These are phyloP conservation scores for Boehmeria nivea DNA, from an alignment of 306 rosid genomes.

Conservation along the genomic window DNA sequence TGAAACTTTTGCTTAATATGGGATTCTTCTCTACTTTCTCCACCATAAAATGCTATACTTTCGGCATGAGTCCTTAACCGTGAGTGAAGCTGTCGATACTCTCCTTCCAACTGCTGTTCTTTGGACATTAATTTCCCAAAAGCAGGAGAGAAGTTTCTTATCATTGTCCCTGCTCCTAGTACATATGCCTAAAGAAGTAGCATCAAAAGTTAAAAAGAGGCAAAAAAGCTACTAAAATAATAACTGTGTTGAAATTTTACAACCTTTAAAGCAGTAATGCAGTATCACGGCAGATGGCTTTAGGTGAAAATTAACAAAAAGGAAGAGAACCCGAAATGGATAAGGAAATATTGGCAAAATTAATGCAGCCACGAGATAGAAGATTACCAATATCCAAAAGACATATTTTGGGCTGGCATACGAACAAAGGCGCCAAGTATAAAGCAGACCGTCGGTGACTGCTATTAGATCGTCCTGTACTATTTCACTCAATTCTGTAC, in stretches of 20 bases:
- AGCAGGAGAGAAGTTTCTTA: slow-evolving; percentile 88
- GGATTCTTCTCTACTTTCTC: slow-evolving; percentile 83
- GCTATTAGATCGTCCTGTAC: slow-evolving; percentile 95
- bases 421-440: slow-evolving; percentile 94
- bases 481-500: slow-evolving; percentile 95
- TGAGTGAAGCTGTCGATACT: slow-evolving; percentile 89
- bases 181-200: slow-evolving; percentile 88
- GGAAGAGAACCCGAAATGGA: slow-evolving; percentile 1
- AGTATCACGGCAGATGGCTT: slow-evolving; percentile 8
- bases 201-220: slow-evolving; percentile 22
- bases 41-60: slow-evolving; percentile 96
- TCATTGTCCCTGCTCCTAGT: slow-evolving; percentile 70
- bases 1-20: slow-evolving; percentile 83
- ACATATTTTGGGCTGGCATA: slow-evolving; percentile 99
- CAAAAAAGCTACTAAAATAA: slow-evolving; percentile 15
- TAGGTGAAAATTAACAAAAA: not conserved
- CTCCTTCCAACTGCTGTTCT: slow-evolving; percentile 98
- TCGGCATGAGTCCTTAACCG: slow-evolving; percentile 96
- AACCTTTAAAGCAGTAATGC: too few relatives aligned
- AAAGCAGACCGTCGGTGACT: slow-evolving; percentile 81
- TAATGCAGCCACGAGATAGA: slow-evolving; percentile 17
- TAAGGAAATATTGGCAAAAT: not conserved
- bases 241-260: slow-evolving; percentile 15
- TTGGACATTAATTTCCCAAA: slow-evolving; percentile 87
- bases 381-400: slow-evolving; percentile 88